Evolutionary conservation across 306 rosid species (phyloP).

Genomic region (Alnus glutinosa): DNA sequence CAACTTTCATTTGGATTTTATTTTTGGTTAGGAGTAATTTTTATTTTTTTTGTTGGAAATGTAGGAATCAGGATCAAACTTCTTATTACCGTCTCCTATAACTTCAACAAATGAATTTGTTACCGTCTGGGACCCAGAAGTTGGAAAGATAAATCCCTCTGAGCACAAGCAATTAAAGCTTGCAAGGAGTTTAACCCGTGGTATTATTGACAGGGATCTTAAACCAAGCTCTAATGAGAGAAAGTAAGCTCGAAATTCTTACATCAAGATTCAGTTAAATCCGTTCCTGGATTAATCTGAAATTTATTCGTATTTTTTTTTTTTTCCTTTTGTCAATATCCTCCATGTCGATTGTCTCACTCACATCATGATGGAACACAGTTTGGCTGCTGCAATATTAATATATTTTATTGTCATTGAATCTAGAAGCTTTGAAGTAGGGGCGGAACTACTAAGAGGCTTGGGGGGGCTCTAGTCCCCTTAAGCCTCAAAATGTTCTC

Average conservation of each 20-base stretch:
- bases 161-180: slow-evolving; percentile 98
- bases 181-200: slow-evolving; percentile 94
- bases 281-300: slow-evolving; percentile 7
- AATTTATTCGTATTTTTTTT: slow-evolving; percentile 2
- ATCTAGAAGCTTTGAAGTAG: neutral
- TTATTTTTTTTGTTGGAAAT: slow-evolving; percentile 39
- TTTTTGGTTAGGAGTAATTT: neutral
- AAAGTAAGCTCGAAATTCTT: slow-evolving; percentile 64
- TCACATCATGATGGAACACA: neutral
- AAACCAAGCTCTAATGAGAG: slow-evolving; percentile 91
- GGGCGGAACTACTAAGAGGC: too few relatives aligned
- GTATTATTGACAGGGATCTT: slow-evolving; percentile 94
- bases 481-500: too few relatives aligned
- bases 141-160: slow-evolving; percentile 87
- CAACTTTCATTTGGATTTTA: slow-evolving; percentile 29
- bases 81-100: slow-evolving; percentile 86
- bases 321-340: neutral
- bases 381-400: neutral
- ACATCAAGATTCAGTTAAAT: neutral
- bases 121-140: slow-evolving; percentile 92
- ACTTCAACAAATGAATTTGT: slow-evolving; percentile 93
- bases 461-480: too few relatives aligned
- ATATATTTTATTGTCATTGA: neutral
- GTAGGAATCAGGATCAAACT: slow-evolving; percentile 97
- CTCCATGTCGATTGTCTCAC: neutral